Percentiles rank a stretch among this genome's conserved stretches.
phyloP scores from a whole-genome alignment of 768 basidiomycete genomes.

The Russula brevipes region DNA sequence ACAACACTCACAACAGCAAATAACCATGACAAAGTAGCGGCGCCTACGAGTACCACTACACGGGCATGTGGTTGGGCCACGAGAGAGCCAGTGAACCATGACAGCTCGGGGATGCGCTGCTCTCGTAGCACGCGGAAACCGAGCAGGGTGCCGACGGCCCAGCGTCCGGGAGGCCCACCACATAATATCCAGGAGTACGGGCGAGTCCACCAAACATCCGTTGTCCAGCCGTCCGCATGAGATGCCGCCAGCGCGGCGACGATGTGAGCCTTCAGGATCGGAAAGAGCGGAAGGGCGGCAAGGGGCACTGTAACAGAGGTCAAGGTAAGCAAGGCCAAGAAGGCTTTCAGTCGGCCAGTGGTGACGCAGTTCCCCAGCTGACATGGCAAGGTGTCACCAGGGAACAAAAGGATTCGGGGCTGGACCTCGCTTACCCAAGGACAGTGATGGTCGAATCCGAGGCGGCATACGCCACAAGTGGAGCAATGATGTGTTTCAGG shows the following conservation, averaged over 20 bases:
- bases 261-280: constrained; percentile 14
- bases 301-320: constrained; percentile 22
- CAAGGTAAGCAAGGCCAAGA: constrained; percentile 22
- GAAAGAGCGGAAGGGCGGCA: constrained; percentile 19
- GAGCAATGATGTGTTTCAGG: constrained; percentile 27
- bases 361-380: constrained; percentile 28
- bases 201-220: constrained; percentile 23
- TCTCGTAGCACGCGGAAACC: constrained; percentile 21
- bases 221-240: constrained; percentile 21
- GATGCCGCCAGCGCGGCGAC: constrained; percentile 21
- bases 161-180: constrained; percentile 26
- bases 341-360: constrained; percentile 20
- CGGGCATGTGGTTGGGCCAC: constrained; percentile 21
- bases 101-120: constrained; percentile 6
- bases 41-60: constrained; percentile 5
- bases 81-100: constrained; percentile 18
- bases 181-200: constrained; percentile 26
- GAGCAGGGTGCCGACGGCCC: constrained; percentile 22
- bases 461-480: constrained; percentile 26
- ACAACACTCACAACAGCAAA: constrained; percentile 20
- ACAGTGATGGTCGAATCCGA: constrained; percentile 29
- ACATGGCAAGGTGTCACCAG: not conserved
- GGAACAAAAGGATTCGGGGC: not conserved
- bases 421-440: constrained; percentile 22
- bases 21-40: constrained; percentile 12